These are phyloP conservation scores for Adansonia madagascariensis DNA, from an alignment of 441 rosid genomes.

Conservation along the genomic window DNA sequence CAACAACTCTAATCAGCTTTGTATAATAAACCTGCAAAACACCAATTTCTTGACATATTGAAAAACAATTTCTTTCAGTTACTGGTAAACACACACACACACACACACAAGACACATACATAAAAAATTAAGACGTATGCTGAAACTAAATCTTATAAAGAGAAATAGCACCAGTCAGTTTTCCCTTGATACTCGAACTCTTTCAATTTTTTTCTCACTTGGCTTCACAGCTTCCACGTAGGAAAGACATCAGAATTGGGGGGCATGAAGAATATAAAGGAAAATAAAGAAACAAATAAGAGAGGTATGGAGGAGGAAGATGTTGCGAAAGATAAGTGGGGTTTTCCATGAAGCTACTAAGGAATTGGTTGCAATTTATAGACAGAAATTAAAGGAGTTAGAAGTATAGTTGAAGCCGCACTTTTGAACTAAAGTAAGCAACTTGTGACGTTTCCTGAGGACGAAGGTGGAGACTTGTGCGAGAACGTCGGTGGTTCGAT, in stretches of 20 bases:
- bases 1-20: neutral
- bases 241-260: neutral
- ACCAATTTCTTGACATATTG: neutral
- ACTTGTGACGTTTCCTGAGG: too few relatives aligned
- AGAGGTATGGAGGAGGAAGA: neutral
- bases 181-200: neutral
- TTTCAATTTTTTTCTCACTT: neutral
- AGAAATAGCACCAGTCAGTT: neutral
- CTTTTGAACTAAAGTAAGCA: too few relatives aligned
- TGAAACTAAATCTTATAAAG: neutral
- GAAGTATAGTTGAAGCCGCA: too few relatives aligned
- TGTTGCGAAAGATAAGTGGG: neutral
- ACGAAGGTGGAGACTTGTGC: too few relatives aligned
- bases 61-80: neutral
- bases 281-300: neutral
- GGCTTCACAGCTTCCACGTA: neutral
- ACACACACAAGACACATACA: too few relatives aligned
- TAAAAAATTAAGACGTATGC: neutral
- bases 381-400: too few relatives aligned
- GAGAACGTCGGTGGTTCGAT: too few relatives aligned
- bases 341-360: too few relatives aligned
- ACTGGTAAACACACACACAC: neutral
- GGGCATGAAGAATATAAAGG: neutral
- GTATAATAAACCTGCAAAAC: neutral
- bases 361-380: too few relatives aligned